phyloP scores from a whole-genome alignment of 1,284 basidiomycete species.

The Trametes sp. region DNA sequence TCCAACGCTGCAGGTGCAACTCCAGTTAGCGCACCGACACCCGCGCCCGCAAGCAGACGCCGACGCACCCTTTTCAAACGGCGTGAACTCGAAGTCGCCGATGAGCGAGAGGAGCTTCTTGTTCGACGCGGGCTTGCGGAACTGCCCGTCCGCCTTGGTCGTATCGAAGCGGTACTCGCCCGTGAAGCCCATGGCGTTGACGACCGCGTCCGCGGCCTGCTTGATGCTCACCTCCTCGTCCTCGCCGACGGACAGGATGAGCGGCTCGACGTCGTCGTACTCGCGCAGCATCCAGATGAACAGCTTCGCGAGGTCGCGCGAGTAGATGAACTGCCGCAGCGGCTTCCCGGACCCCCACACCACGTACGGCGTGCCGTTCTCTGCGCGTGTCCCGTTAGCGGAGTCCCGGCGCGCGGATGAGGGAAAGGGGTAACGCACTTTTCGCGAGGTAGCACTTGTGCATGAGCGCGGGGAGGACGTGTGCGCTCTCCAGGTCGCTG shows the following conservation, averaged over 20 bases:
- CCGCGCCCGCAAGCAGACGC: too few species aligned
- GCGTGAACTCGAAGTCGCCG: slow-evolving; percentile 84
- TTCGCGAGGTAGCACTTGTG: slow-evolving; percentile 91
- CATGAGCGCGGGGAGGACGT: slow-evolving; percentile 90
- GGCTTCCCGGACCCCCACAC: slow-evolving; percentile 89
- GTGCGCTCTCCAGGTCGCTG: slow-evolving; percentile 87
- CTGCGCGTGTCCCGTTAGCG: slow-evolving; percentile 48
- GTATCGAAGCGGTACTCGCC: slow-evolving; percentile 80
- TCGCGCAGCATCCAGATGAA: slow-evolving; percentile 92
- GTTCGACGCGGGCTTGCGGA: slow-evolving; percentile 94
- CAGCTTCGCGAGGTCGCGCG: slow-evolving; percentile 89
- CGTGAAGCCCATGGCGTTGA: slow-evolving; percentile 77
- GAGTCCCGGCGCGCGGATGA: too few species aligned
- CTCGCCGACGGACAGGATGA: slow-evolving; percentile 88
- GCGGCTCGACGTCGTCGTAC: slow-evolving; percentile 87
- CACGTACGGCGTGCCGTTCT: slow-evolving; percentile 82
- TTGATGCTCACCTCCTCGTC: slow-evolving; percentile 91
- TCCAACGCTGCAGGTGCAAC: slow-evolving; percentile 33
- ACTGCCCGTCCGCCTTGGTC: slow-evolving; percentile 82
- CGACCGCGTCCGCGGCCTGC: slow-evolving; percentile 84
- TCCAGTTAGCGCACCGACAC: too few species aligned
- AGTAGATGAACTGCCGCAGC: slow-evolving; percentile 93
- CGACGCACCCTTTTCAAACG: slow-evolving; percentile 74
- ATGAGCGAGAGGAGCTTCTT: slow-evolving; percentile 77
- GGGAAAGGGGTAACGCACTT: slow-evolving; percentile 54